Percentiles rank a stretch among this genome's conserved stretches.
These are phyloP conservation scores for Tetrastigma voinierianum DNA, from an alignment of 164 flowering plant species.

Conservation along the genomic window DNA sequence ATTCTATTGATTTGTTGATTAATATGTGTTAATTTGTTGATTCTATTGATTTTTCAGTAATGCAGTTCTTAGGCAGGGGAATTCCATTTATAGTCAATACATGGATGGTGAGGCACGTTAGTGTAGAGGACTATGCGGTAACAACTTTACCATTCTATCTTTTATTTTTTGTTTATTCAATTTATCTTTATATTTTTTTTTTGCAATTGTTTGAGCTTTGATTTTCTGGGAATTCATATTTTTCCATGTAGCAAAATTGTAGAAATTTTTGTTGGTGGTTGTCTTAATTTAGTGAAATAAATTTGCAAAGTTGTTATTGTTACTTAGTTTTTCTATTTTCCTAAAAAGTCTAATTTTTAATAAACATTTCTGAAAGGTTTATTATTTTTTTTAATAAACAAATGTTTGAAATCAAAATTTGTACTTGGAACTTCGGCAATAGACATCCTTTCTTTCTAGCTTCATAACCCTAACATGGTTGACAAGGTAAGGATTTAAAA, in stretches of 20 bases:
- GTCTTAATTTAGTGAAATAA: neutral
- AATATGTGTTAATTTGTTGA: neutral
- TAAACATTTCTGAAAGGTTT: no score
- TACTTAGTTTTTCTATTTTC: no score
- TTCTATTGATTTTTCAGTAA: slow-evolving; percentile 43
- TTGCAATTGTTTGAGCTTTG: neutral
- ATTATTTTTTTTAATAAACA: no score
- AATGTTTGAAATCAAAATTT: no score
- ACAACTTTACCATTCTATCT: neutral
- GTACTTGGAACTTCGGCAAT: no score
- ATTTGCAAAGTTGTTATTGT: no score
- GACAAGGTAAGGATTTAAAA: no score
- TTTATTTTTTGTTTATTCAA: neutral
- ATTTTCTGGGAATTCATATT: neutral
- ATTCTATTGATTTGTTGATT: neutral
- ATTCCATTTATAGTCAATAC: slow-evolving; percentile 88
- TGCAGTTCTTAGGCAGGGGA: slow-evolving; percentile 85
- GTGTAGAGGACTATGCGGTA: slow-evolving; percentile 88
- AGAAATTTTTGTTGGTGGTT: neutral
- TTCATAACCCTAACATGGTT: no score
- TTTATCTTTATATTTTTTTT: neutral
- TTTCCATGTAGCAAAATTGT: neutral
- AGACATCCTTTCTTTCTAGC: no score
- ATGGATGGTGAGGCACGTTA: slow-evolving; percentile 86
- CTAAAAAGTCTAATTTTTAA: no score